phyloP scores from a whole-genome alignment of 2,329 filamentous ascomycete genomes.

The Alternaria triticina region DNA sequence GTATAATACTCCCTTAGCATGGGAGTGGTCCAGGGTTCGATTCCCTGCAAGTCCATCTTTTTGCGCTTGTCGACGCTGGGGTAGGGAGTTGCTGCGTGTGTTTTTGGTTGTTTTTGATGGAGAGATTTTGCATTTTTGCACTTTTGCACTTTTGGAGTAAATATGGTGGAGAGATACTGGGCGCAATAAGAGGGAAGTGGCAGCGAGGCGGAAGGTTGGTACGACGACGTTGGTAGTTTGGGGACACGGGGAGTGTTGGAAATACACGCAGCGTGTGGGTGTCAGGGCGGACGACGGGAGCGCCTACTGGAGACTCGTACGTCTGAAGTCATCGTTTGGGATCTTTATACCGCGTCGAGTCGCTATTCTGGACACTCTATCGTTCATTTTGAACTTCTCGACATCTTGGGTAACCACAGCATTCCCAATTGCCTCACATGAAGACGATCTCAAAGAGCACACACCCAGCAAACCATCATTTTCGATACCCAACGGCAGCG shows the following conservation, averaged over 20 bases:
- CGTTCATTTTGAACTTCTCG: not conserved
- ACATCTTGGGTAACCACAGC: not conserved
- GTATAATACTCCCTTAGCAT: conserved; percentile 31
- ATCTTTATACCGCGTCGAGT: too few relatives aligned
- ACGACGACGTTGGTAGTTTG: not conserved
- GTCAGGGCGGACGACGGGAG: not conserved
- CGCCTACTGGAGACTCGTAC: not conserved
- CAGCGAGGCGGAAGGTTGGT: not conserved
- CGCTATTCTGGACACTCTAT: not conserved
- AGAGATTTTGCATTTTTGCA: not conserved
- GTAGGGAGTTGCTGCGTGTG: not conserved
- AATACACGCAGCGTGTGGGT: not conserved
- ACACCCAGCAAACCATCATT: not conserved
- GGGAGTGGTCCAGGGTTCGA: conserved; percentile 20
- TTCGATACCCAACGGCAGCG: not conserved
- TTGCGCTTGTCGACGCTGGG: not conserved
- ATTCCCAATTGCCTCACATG: fast-evolving
- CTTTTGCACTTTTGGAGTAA: not conserved
- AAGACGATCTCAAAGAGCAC: not conserved
- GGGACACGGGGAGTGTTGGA: not conserved
- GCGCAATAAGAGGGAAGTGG: too few relatives aligned
- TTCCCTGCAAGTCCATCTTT: conserved; percentile 15
- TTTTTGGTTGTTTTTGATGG: not conserved
- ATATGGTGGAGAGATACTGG: not conserved
- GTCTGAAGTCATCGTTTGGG: too few relatives aligned